Percentiles rank a stretch among this genome's conserved stretches.
phyloP scores from a whole-genome alignment of 2,329 filamentous ascomycete genomes.

The Aspergillus costaricaensis region DNA sequence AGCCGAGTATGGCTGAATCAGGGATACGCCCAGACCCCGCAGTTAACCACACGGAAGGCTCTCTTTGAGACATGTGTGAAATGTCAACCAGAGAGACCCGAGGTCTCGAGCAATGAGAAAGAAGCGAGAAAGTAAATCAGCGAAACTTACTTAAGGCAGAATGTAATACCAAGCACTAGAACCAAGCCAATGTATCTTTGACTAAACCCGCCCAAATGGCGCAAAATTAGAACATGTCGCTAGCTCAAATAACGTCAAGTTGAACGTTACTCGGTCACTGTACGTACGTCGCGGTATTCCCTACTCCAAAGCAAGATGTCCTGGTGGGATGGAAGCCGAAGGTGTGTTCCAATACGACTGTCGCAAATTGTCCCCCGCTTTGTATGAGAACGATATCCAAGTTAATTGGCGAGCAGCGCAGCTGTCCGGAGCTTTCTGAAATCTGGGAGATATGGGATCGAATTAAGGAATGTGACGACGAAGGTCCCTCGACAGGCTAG shows the following conservation, averaged over 20 bases:
- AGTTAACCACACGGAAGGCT: constrained; percentile 12
- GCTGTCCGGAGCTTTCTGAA: not conserved
- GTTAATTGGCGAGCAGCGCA: not conserved
- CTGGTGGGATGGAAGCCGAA: not conserved
- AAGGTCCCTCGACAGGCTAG: not conserved
- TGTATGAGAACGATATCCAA: not conserved
- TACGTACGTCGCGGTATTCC: constrained; percentile 2
- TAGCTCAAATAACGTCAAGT: no score
- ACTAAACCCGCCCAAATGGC: not conserved
- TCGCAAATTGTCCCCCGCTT: not conserved
- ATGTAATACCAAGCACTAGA: not conserved
- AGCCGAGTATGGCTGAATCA: constrained; percentile 19
- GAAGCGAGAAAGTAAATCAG: not conserved
- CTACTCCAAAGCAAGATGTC: not conserved
- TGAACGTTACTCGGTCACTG: not conserved
- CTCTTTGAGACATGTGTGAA: constrained; percentile 18
- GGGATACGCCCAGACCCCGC: constrained; percentile 14
- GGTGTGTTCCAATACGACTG: not conserved
- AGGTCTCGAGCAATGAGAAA: not conserved
- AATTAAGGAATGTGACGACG: not conserved
- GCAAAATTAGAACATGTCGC: constrained; percentile 2
- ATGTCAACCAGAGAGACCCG: constrained; percentile 1
- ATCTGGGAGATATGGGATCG: not conserved
- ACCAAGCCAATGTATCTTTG: not conserved
- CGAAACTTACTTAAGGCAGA: not conserved